Evolutionary conservation across 106 monocot species (phyloP).

Genomic region (Dendrobium chrysotoxum): DNA sequence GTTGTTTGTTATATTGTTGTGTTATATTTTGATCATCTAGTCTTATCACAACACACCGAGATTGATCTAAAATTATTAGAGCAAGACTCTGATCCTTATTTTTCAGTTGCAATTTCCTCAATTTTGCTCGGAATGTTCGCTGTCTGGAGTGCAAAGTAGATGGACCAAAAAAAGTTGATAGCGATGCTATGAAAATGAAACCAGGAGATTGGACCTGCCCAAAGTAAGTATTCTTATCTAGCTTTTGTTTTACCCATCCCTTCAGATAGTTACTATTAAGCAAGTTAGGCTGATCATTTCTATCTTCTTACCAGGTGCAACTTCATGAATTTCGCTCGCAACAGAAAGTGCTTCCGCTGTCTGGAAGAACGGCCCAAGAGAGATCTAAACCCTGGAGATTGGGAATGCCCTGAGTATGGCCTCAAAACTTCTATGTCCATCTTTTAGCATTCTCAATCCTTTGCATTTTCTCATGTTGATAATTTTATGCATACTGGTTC

Average conservation of each 20-base stretch:
- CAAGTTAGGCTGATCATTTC: not conserved
- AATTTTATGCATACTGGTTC: not conserved
- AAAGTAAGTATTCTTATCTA: slow-evolving; percentile 21
- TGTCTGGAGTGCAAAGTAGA: slow-evolving; percentile 70
- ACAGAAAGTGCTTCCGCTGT: slow-evolving; percentile 47
- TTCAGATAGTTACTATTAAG: not conserved
- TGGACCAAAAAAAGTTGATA: slow-evolving; percentile 45
- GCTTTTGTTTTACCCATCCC: not conserved
- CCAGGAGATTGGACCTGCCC: slow-evolving; percentile 87
- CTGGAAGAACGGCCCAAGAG: slow-evolving; percentile 36
- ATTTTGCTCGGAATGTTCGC: slow-evolving; percentile 70
- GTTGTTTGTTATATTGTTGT: too few relatives aligned
- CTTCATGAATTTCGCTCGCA: slow-evolving; percentile 69
- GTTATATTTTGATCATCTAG: too few relatives aligned
- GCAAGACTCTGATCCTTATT: not conserved
- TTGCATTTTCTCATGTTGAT: not conserved
- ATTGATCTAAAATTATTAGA: not conserved
- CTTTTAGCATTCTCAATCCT: not conserved
- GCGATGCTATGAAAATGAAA: slow-evolving; percentile 52
- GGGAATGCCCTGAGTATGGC: slow-evolving; percentile 63
- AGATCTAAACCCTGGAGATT: slow-evolving; percentile 51
- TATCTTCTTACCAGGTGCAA: slow-evolving; percentile 35
- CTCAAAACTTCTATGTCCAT: not conserved
- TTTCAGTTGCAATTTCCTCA: slow-evolving; percentile 82
- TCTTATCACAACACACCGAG: not conserved